These are phyloP conservation scores for Calocybe gangraenosa DNA, from an alignment of 768 basidiomycete genomes.

Conservation along the genomic window DNA sequence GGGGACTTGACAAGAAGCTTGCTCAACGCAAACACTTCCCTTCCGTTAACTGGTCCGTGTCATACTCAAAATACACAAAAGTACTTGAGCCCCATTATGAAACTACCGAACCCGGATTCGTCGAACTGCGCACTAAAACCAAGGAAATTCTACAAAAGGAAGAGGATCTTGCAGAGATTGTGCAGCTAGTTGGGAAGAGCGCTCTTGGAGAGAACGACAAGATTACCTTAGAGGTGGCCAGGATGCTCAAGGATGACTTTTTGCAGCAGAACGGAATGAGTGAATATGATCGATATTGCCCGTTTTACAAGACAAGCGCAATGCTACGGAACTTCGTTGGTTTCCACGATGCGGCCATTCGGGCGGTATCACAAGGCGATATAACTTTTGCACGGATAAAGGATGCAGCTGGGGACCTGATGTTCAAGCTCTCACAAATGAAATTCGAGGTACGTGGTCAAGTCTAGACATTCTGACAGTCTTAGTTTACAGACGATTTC, in stretches of 20 bases:
- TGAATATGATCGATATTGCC: slow-evolving; percentile 95
- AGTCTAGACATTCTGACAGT: slow-evolving; percentile 1
- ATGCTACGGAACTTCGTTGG: slow-evolving; percentile 95
- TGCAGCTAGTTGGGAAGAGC: slow-evolving; percentile 98
- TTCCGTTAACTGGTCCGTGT: slow-evolving; percentile 99
- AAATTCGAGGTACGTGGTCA: slow-evolving; percentile 81
- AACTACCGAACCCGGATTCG: slow-evolving; percentile 86
- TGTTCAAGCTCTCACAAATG: slow-evolving; percentile 99
- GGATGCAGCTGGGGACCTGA: slow-evolving; percentile 80
- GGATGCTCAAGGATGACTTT: slow-evolving; percentile 97
- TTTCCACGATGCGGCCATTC: slow-evolving; percentile 89
- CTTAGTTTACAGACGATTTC: slow-evolving; percentile 3
- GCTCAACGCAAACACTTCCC: slow-evolving; percentile 99
- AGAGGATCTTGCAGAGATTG: slow-evolving; percentile 97
- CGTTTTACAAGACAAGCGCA: slow-evolving; percentile 97
- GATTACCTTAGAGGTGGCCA: slow-evolving; percentile 95
- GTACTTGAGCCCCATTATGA: slow-evolving; percentile 93
- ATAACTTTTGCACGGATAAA: slow-evolving; percentile 84
- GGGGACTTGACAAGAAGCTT: slow-evolving; percentile 99
- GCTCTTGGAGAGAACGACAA: slow-evolving; percentile 97
- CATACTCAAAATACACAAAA: slow-evolving; percentile 98
- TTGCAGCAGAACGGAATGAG: slow-evolving; percentile 99
- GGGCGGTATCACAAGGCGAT: slow-evolving; percentile 79
- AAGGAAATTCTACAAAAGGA: slow-evolving; percentile 99
- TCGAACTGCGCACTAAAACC: slow-evolving; percentile 85